Base-by-base conservation (phyloP, 495 filamentous ascomycete genomes). In the Venustampulla echinocandica region DNA sequence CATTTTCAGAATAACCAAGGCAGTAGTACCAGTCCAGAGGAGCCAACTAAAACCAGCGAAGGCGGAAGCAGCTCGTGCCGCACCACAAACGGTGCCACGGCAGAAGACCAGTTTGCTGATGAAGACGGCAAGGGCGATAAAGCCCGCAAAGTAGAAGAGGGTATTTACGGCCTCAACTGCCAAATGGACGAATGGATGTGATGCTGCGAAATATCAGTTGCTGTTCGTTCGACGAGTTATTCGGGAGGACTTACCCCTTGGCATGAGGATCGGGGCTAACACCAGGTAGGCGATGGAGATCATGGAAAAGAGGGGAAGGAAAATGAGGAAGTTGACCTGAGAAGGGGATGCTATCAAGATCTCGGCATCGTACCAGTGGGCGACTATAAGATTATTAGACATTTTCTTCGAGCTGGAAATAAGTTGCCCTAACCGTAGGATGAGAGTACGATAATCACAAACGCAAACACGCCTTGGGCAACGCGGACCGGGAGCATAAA, bases 81-180 rank as follows among this genome's bases (percentile, higher is more conserved):
- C 62, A 14, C 57, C 59, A 61, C 74, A 77, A 4, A 73, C 69
- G 35, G 55, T 60, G 28, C 71, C 73, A 17, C 66, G 63, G 63
- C 74, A 77, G 63, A 71, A 73, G 55, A 68, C 61, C 21, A 75
- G 62, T 30, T 73, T 59, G 42, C 69, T 68, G 37, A 90, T 63
- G 61, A 80, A 81, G 4, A 77, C 79, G 4, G 76, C 73, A 17
- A 88, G 66, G 0, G 84, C 83, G 57, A 88, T 71, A 61, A 84
- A 89, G 25, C 84, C 85, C 0, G 79, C 71, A 64, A 95, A 84
- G 84, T 84, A 90, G 70, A 92, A 86, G 43, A 90, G 64, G 62
- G 77, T 75, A 42, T 86, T 90, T 34, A 79, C 42, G 30, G 64
- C 56, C 57, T 90, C 85, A 41, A 85, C 53, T 18, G 63, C 73